Conservation (phyloP, 2,329 filamentous ascomycete genomes). For the Colletotrichum caudatum region DNA sequence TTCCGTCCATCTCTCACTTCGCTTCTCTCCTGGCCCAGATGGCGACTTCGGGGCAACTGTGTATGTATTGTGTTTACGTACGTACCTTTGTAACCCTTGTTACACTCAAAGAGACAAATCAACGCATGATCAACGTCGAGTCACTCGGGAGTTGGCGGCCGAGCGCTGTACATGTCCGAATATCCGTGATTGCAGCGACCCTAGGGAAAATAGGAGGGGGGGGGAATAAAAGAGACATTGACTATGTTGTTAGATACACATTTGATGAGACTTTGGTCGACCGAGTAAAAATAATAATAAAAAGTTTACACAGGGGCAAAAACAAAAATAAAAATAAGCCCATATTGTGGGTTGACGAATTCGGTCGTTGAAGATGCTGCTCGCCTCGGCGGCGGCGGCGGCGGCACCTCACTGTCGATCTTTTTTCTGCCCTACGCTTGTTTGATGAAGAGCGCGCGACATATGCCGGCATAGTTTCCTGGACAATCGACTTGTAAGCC, state of each 20-base stretch:
- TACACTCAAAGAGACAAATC: slow-evolving; percentile 26
- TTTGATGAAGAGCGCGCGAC: slow-evolving; percentile 11
- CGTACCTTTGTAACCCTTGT: slow-evolving; percentile 9
- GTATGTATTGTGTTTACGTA: slow-evolving; percentile 19
- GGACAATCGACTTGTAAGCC: slow-evolving; percentile 18
- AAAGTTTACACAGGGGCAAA: not conserved
- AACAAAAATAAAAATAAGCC: not conserved
- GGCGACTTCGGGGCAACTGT: slow-evolving; percentile 2
- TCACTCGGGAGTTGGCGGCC: not conserved
- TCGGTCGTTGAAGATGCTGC: slow-evolving; percentile 10
- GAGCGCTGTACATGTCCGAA: not conserved
- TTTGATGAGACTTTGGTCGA: not conserved
- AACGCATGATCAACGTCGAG: slow-evolving; percentile 6
- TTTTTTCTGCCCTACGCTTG: slow-evolving; percentile 37
- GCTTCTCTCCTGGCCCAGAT: not conserved
- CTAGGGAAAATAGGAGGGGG: no score
- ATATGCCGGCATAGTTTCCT: slow-evolving; percentile 5
- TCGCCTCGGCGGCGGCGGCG: slow-evolving; percentile 16
- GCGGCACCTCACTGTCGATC: slow-evolving; percentile 36
- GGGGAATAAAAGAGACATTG: not conserved
- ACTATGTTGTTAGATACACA: not conserved
- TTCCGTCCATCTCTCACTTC: not conserved
- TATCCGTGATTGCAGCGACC: not conserved
- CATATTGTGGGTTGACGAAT: not conserved
- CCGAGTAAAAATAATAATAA: no score